Evolutionary conservation across 140 eudicot species (phyloP).

Genomic region (Senecio squalidus): DNA sequence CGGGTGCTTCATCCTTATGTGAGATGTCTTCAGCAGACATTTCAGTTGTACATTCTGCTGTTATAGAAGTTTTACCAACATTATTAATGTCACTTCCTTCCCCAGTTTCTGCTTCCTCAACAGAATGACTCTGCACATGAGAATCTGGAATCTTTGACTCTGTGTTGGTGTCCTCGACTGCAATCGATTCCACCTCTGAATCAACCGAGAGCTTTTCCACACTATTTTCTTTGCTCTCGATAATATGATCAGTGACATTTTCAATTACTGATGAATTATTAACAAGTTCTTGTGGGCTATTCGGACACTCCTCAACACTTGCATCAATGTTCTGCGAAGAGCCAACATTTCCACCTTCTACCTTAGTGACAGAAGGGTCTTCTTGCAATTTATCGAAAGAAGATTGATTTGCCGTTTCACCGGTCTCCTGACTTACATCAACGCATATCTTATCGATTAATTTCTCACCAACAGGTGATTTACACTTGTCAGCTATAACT

Average conservation of each 20-base stretch:
- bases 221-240: constrained; percentile 5
- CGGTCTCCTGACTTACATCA: constrained; percentile 30
- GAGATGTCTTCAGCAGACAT: constrained; percentile 11
- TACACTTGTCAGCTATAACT: constrained; percentile 26
- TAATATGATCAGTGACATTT: constrained; percentile 7
- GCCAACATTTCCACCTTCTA: constrained; percentile 18
- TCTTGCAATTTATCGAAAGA: constrained; percentile 26
- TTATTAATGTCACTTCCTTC: constrained; percentile 20
- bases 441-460: constrained; percentile 15
- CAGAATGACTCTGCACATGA: constrained; percentile 6
- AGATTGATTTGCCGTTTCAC: constrained; percentile 19
- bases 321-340: constrained; percentile 16
- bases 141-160: not conserved
- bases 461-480: constrained; percentile 17
- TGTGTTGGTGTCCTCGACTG: constrained; percentile 4
- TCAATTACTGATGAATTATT: constrained; percentile 13
- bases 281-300: constrained; percentile 11
- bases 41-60: constrained; percentile 31
- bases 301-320: constrained; percentile 15
- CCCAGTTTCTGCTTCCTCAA: constrained; percentile 20
- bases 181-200: constrained; percentile 26
- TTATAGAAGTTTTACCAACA: constrained; percentile 17
- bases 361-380: constrained; percentile 20
- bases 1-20: constrained; percentile 22
- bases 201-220: constrained; percentile 10